These are phyloP conservation scores for Odonthalia washingtoniensis DNA, from an alignment of 31 red algal species.

Conservation along the genomic window DNA sequence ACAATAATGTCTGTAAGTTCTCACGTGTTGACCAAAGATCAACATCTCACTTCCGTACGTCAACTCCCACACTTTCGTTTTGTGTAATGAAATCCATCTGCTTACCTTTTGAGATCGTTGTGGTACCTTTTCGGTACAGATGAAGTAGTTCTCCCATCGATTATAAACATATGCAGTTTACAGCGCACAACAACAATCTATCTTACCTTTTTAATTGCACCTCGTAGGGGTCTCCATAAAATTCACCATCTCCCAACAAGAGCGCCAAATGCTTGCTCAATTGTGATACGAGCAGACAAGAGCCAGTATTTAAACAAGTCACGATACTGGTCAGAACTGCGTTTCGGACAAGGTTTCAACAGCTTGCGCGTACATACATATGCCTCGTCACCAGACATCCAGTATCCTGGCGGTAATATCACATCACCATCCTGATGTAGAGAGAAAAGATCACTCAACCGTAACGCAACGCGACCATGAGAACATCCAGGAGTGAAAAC, in stretches of 20 bases:
- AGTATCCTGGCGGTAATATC: background rate
- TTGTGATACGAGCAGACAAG: no score
- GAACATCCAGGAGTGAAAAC: constrained; percentile 19
- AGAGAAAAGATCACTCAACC: background rate
- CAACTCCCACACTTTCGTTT: background rate
- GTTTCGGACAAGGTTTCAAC: constrained; percentile 4
- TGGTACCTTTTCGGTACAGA: background rate
- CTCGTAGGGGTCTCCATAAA: constrained; percentile 5
- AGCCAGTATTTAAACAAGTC: constrained; percentile 23
- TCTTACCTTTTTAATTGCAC: background rate
- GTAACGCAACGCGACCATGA: background rate
- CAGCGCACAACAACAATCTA: background rate
- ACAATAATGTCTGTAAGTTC: no score
- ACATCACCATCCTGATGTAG: background rate
- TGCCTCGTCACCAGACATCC: constrained; percentile 53
- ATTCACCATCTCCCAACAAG: no score
- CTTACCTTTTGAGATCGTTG: background rate
- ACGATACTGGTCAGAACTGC: background rate
- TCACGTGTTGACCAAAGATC: no score
- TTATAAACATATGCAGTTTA: no score
- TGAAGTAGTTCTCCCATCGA: background rate
- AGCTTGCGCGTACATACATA: constrained; percentile 40
- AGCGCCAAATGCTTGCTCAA: no score
- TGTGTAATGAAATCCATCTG: background rate
- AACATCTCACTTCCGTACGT: background rate